Conservation (phyloP, 2,329 filamentous ascomycete genomes). For the Purpureocillium takamizusanense region DNA sequence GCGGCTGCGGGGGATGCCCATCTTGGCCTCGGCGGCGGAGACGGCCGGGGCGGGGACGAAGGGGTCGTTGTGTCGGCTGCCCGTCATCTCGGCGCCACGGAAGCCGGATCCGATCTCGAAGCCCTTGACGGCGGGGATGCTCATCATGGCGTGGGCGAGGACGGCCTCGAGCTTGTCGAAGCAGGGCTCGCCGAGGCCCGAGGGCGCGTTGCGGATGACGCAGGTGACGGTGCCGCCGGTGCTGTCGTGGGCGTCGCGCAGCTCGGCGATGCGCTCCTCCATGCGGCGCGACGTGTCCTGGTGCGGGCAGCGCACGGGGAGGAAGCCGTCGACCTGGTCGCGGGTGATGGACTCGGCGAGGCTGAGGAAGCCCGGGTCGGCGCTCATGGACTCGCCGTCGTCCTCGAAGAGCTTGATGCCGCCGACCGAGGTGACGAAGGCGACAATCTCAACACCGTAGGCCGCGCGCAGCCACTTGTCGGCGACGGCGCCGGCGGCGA, state of each 20-base stretch:
- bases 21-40: slow-evolving; percentile 31
- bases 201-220: slow-evolving; percentile 77
- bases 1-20: slow-evolving; percentile 43
- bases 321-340: slow-evolving; percentile 67
- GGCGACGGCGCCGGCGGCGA: slow-evolving; percentile 84
- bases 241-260: slow-evolving; percentile 71
- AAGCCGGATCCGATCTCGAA: slow-evolving; percentile 96
- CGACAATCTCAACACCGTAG: slow-evolving; percentile 83
- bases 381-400: slow-evolving; percentile 42
- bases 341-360: slow-evolving; percentile 67
- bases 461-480: slow-evolving; percentile 82
- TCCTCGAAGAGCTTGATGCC: slow-evolving; percentile 25
- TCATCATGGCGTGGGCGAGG: slow-evolving; percentile 89
- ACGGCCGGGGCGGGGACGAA: slow-evolving; percentile 27
- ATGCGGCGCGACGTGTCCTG: slow-evolving; percentile 56
- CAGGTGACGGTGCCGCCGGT: slow-evolving; percentile 94
- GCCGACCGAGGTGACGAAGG: slow-evolving; percentile 82
- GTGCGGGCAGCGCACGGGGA: slow-evolving; percentile 84
- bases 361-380: slow-evolving; percentile 70
- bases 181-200: slow-evolving; percentile 82
- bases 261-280: slow-evolving; percentile 69
- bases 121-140: slow-evolving; percentile 88
- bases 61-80: slow-evolving; percentile 86
- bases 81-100: slow-evolving; percentile 73
- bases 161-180: slow-evolving; percentile 94